phyloP scores from a whole-genome alignment of 169 alveolate genomes.

The Cryptosporidium canis region DNA sequence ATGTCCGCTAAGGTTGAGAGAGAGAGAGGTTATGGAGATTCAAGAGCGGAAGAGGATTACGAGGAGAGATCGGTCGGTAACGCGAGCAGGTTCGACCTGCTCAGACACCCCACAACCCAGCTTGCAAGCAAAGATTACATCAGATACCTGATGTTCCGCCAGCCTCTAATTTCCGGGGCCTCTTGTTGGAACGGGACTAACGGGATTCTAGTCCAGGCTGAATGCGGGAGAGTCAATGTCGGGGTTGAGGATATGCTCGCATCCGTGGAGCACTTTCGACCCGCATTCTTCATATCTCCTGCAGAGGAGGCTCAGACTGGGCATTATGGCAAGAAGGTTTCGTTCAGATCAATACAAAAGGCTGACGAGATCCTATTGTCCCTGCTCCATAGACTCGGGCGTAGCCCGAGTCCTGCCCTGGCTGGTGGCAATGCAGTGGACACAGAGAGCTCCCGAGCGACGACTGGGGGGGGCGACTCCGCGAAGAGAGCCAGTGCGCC shows the following conservation, averaged over 20 bases:
- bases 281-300: constrained; percentile 50
- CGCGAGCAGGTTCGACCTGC: constrained; percentile 1
- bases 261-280: constrained; percentile 2
- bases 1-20: not conserved
- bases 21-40: no score
- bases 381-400: not conserved
- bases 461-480: no score
- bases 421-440: no score
- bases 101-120: constrained; percentile 41
- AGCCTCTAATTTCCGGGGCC: constrained; percentile 13
- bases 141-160: constrained; percentile 46
- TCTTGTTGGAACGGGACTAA: constrained; percentile 52
- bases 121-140: constrained; percentile 33
- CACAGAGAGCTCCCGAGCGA: no score
- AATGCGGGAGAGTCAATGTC: constrained; percentile 19
- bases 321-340: constrained; percentile 35
- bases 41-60: no score
- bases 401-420: no score
- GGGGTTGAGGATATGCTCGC: constrained; percentile 14
- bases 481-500: not conserved
- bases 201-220: constrained; percentile 19
- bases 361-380: constrained; percentile 24
- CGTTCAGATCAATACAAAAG: constrained; percentile 44
- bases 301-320: constrained; percentile 60
- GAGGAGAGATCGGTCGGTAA: no score